These are phyloP conservation scores for Thielaviopsis populi DNA, from an alignment of 2,329 filamentous ascomycete genomes.

Conservation along the genomic window DNA sequence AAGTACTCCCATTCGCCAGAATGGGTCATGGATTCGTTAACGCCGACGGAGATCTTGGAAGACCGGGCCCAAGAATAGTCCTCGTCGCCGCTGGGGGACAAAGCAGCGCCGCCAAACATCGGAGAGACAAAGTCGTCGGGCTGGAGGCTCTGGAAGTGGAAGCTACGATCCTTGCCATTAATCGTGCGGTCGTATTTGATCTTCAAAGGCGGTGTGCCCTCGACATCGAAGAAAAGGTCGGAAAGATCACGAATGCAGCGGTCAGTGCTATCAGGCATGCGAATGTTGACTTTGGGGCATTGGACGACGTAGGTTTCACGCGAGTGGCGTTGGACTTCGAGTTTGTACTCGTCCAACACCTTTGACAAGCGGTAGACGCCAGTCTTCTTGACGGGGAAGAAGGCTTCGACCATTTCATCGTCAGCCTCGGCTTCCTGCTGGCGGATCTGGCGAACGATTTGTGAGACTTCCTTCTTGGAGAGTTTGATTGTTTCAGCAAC, in stretches of 20 bases:
- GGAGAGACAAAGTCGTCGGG: slow-evolving; percentile 75
- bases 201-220: slow-evolving; percentile 79
- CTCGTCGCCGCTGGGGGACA: slow-evolving; percentile 43
- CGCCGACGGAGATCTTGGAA: slow-evolving; percentile 58
- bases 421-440: slow-evolving; percentile 49
- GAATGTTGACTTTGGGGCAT: slow-evolving; percentile 68
- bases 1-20: slow-evolving; percentile 78
- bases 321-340: slow-evolving; percentile 67
- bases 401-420: slow-evolving; percentile 48
- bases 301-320: slow-evolving; percentile 71
- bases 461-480: slow-evolving; percentile 55
- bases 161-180: slow-evolving; percentile 68
- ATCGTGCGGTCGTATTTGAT: slow-evolving; percentile 83
- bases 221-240: slow-evolving; percentile 65
- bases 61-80: slow-evolving; percentile 64
- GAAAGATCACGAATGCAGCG: slow-evolving; percentile 82
- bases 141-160: slow-evolving; percentile 85
- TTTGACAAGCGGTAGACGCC: slow-evolving; percentile 74
- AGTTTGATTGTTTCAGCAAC: slow-evolving; percentile 68
- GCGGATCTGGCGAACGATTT: slow-evolving; percentile 53
- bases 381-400: slow-evolving; percentile 65
- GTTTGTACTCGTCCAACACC: slow-evolving; percentile 83
- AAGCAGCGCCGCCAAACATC: slow-evolving; percentile 46
- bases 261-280: slow-evolving; percentile 43
- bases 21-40: slow-evolving; percentile 76